phyloP scores from a whole-genome alignment of 2,329 filamentous ascomycete species.

The Exophiala viscosa region DNA sequence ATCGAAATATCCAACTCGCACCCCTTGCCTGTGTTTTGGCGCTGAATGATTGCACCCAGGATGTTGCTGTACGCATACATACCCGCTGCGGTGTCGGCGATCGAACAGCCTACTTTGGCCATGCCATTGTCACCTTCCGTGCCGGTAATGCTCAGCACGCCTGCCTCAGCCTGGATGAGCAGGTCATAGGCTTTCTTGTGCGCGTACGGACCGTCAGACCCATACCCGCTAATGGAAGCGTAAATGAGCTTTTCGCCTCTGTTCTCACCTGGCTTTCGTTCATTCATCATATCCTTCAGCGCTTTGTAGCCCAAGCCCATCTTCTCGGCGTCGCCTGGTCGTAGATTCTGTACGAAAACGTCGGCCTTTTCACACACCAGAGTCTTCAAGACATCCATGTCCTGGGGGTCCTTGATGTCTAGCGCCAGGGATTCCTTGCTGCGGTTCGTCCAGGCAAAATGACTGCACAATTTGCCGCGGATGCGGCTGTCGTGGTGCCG shows the following conservation, averaged over 20 bases:
- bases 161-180: conserved; percentile 54
- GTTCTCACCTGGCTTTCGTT: conserved; percentile 10
- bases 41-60: conserved; percentile 48
- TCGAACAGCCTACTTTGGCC: conserved; percentile 53
- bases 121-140: conserved; percentile 36
- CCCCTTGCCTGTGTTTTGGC: conserved; percentile 48
- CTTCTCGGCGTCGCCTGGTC: conserved; percentile 48
- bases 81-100: conserved; percentile 53
- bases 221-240: conserved; percentile 55
- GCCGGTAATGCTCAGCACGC: conserved; percentile 51
- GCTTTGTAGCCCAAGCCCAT: conserved; percentile 48
- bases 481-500: conserved; percentile 51
- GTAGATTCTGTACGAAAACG: conserved; percentile 54
- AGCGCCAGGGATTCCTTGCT: conserved; percentile 54
- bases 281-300: conserved; percentile 33
- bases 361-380: conserved; percentile 44
- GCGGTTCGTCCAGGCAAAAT: conserved; percentile 56
- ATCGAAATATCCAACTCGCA: conserved; percentile 55
- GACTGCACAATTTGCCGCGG: conserved; percentile 46
- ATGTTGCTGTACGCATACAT: conserved; percentile 54
- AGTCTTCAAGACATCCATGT: conserved; percentile 44
- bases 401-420: conserved; percentile 45
- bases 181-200: conserved; percentile 57
- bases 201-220: conserved; percentile 49
- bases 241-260: conserved; percentile 49